Conservation (phyloP, 768 basidiomycete genomes). For the Auricularia auricula-judae region DNA sequence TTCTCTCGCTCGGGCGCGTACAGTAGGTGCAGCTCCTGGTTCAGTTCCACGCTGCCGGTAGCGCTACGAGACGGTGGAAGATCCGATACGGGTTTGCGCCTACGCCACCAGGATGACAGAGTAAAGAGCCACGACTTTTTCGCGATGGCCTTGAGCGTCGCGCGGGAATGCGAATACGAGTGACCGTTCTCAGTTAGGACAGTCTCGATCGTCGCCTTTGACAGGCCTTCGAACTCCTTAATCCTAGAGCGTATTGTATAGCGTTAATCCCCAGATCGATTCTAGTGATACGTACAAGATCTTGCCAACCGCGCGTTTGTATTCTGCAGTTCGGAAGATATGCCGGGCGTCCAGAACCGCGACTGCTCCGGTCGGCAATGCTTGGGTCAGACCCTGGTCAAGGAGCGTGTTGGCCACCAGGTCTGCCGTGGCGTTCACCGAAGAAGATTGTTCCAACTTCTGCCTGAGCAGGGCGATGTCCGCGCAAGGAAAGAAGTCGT, state of each 20-base stretch:
- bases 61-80: background rate
- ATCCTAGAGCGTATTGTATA: background rate
- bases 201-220: slow-evolving; percentile 2
- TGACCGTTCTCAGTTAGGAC: slow-evolving; percentile 6
- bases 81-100: background rate
- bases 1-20: slow-evolving; percentile 1
- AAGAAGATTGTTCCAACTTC: no score
- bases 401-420: no score
- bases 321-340: no score
- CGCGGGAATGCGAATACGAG: slow-evolving; percentile 4
- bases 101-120: slow-evolving; percentile 1
- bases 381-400: no score
- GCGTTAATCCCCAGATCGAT: background rate
- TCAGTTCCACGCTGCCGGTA: slow-evolving; percentile 1
- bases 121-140: slow-evolving; percentile 7
- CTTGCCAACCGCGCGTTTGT: no score
- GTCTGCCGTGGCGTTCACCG: no score
- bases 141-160: slow-evolving; percentile 1
- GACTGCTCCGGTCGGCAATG: no score
- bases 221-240: slow-evolving; percentile 2
- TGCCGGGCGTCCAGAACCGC: no score
- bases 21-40: slow-evolving; percentile 1
- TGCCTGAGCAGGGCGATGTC: no score
- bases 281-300: no score
- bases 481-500: no score